phyloP scores from a whole-genome alignment of 345 rosid genomes.

The Erucastrum elatum region DNA sequence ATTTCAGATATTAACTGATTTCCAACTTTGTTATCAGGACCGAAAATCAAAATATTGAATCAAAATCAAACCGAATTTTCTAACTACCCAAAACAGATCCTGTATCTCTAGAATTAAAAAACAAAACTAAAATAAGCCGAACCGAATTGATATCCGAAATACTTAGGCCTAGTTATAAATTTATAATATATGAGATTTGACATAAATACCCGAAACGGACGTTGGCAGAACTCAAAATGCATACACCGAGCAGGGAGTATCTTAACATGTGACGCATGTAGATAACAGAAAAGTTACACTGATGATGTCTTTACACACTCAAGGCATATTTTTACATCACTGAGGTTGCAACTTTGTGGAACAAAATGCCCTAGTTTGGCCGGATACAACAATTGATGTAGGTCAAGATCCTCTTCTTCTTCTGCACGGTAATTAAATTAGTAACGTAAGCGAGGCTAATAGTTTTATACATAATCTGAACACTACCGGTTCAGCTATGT shows the following conservation, averaged over 20 bases:
- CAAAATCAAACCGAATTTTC: no score
- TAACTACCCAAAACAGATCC: no score
- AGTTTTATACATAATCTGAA: conserved; percentile 6
- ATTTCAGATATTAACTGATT: no score
- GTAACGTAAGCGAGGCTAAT: conserved; percentile 28
- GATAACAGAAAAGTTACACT: conserved; percentile 9
- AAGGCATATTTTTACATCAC: not conserved
- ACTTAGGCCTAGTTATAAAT: not conserved
- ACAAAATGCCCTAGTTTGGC: conserved; percentile 50
- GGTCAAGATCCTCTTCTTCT: conserved; percentile 70
- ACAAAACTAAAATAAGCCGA: no score
- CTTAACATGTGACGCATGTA: conserved; percentile 14
- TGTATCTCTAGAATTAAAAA: no score
- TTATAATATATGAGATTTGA: no score
- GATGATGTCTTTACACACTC: conserved; percentile 14
- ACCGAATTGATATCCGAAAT: no score
- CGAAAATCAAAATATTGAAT: no score
- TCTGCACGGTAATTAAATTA: conserved; percentile 56
- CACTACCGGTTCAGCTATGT: not conserved
- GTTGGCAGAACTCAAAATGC: not conserved
- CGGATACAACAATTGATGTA: conserved; percentile 79
- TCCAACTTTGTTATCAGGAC: no score
- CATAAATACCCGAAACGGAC: no score
- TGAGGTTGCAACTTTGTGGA: conserved; percentile 7
- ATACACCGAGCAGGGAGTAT: conserved; percentile 2